Evolutionary conservation across 257 asterid genomes (phyloP).

Genomic region (Solanum clarkiae): DNA sequence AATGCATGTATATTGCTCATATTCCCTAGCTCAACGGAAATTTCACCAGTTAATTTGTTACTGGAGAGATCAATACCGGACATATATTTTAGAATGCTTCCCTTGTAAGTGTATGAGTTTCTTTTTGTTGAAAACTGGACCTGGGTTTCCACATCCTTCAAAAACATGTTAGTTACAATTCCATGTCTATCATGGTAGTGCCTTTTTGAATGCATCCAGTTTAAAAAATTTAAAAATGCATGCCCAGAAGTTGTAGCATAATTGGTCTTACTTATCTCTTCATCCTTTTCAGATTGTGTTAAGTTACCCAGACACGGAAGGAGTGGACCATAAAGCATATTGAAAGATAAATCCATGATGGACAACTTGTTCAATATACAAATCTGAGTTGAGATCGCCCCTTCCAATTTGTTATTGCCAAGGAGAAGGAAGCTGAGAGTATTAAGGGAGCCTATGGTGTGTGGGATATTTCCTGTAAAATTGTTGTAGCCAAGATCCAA

Average conservation of each 20-base stretch:
- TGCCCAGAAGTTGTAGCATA: rapidly evolving
- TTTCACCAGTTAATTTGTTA: not conserved
- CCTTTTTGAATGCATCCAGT: not conserved
- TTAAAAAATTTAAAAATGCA: not conserved
- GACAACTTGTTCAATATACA: not conserved
- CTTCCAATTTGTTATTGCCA: not conserved
- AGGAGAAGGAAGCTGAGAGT: not conserved
- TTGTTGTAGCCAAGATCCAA: no score
- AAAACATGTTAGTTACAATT: rapidly evolving
- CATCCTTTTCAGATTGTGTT: not conserved
- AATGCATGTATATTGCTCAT: not conserved
- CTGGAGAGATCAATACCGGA: not conserved
- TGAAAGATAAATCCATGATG: not conserved
- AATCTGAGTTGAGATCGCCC: not conserved
- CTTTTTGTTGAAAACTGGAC: not conserved
- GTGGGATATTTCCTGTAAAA: no score
- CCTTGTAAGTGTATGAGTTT: not conserved
- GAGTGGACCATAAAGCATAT: not conserved
- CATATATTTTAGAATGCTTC: not conserved
- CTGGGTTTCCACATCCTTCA: not conserved
- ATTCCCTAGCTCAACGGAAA: not conserved
- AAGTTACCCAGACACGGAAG: not conserved
- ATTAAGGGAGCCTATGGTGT: no score
- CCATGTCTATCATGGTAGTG: not conserved
- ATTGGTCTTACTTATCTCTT: rapidly evolving